Evolutionary conservation across 768 basidiomycete genomes (phyloP), one percentile per base, ranked within the genome.

Genomic region (Lactarius pseudohatsudake): DNA sequence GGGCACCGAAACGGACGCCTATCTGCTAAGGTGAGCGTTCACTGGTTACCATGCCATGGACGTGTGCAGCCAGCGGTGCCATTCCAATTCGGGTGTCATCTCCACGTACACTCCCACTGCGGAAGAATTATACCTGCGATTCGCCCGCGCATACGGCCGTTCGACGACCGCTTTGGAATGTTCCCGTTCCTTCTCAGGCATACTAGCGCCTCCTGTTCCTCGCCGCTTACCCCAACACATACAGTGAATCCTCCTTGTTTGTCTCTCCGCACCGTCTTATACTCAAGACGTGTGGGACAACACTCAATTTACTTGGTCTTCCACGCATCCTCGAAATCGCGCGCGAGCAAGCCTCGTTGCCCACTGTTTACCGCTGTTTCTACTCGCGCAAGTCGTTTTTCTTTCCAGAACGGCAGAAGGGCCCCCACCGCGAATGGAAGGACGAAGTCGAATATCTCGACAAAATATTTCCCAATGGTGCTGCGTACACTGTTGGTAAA

Each of bases 331-430:
- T 99, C 66, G 89, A 94, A 72, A 96, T 98, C 74, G 97, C 97
- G 2, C 81, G 85, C 41, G 79, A 81, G 8, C 79, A 89, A 45
- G 90, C 89, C 13, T 81, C 84, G 59, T 78, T 94, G 67, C 80
- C 80, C 30, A 81, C 84, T 40, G 92, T 98, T 38, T 86, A 94
- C 77, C 86, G 94, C 68, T 94, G 92, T 77, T 99, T 98, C 82
- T 99, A 98, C 80, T 97, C 95, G 50, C 89, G 96, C 72, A 99
- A 98, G 79, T 90, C 91, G 8, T 99, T 98, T 85, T 98, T 98
- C 91, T 99, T 98, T 77, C 97, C 97, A 9, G 97, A 99, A 76
- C 87, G 92, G 28, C 97, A 99, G 75, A 80, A 80, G 26, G 96
- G 94, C 4, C 96, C 95, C 18, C 97, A 99, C 78, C 82, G 86